Conservation (phyloP, 2,329 filamentous ascomycete genomes). For the Penicillium sp. region DNA sequence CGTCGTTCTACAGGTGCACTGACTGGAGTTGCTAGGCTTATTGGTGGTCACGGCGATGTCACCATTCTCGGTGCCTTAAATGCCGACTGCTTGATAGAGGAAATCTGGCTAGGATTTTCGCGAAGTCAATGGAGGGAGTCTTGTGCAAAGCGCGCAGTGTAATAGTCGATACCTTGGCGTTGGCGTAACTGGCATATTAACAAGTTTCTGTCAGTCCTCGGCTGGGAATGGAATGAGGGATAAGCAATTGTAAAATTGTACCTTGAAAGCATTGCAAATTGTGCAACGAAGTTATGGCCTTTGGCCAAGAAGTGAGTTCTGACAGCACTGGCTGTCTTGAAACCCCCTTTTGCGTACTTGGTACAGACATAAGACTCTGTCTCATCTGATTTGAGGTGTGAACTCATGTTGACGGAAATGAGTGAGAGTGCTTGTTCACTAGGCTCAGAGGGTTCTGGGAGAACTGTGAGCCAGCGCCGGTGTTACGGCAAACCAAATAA, state of each 20-base stretch:
- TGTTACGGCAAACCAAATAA: conserved; percentile 85
- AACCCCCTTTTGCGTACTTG: background rate
- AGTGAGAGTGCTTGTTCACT: conserved; percentile 58
- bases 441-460: conserved; percentile 93
- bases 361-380: background rate
- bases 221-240: background rate
- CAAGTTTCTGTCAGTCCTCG: conserved; percentile 20
- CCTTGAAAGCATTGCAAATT: conserved; percentile 57
- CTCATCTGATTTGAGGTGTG: background rate
- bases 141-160: background rate
- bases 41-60: conserved; percentile 79
- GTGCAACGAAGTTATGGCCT: background rate
- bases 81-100: conserved; percentile 67
- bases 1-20: no score
- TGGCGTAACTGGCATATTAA: conserved; percentile 87
- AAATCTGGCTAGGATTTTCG: conserved; percentile 5
- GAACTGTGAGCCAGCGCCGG: conserved; percentile 76
- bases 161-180: conserved; percentile 68
- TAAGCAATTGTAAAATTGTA: conserved; percentile 34
- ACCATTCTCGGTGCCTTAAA: conserved; percentile 70
- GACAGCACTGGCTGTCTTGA: background rate
- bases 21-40: conserved; percentile 59
- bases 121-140: background rate
- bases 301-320: background rate
- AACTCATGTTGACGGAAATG: background rate